These are phyloP conservation scores for Carex scoparia DNA, from an alignment of 176 grass and related monocot genomes.

Conservation along the genomic window DNA sequence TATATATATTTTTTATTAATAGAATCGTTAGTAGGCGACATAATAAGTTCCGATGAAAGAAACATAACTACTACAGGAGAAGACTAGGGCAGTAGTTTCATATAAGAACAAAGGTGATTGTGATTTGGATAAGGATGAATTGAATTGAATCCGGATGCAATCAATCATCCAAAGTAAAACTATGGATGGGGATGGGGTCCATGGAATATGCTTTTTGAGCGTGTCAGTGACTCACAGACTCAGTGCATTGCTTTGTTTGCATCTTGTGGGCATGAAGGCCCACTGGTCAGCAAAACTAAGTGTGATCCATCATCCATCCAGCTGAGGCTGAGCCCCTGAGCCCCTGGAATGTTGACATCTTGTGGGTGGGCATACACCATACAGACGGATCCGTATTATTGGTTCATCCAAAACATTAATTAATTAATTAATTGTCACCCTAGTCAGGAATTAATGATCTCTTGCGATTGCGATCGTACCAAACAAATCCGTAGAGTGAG, in stretches of 20 bases:
- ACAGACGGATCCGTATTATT: too few relatives aligned
- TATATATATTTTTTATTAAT: too few relatives aligned
- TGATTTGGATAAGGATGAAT: not conserved
- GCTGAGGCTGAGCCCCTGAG: not conserved
- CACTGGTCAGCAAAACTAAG: not conserved
- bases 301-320: not conserved
- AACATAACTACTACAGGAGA: not conserved
- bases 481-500: too few relatives aligned
- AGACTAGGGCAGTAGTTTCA: not conserved
- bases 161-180: not conserved
- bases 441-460: too few relatives aligned
- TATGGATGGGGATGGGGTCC: not conserved
- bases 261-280: not conserved
- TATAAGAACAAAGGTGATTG: not conserved
- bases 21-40: too few relatives aligned
- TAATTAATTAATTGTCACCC: too few relatives aligned
- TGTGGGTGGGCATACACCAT: too few relatives aligned
- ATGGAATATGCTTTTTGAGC: not conserved
- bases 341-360: not conserved
- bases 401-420: too few relatives aligned
- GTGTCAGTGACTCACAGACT: not conserved
- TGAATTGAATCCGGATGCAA: constrained; percentile 1
- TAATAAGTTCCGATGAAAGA: too few relatives aligned
- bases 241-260: not conserved
- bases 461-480: too few relatives aligned